phyloP scores from a whole-genome alignment of 176 grass and related monocot species.

The Avena atlantica region DNA sequence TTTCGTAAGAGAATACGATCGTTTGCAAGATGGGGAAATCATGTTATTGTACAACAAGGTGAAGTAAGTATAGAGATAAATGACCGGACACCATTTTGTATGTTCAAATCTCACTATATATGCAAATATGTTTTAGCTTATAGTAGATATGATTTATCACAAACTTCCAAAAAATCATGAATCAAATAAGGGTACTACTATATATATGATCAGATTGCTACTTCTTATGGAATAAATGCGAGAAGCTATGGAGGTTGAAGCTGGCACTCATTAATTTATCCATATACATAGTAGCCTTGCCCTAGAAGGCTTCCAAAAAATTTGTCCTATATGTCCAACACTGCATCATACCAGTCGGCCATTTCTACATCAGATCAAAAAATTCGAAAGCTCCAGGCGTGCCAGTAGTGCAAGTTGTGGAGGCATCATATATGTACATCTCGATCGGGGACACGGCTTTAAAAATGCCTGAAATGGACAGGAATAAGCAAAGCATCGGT shows the following conservation, averaged over 20 bases:
- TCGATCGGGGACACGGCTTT: constrained; percentile 35
- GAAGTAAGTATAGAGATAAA: no score
- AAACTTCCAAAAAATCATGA: no score
- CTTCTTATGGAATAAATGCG: neutral
- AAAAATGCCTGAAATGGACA: constrained; percentile 56
- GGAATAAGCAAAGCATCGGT: constrained; percentile 31
- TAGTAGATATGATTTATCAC: no score
- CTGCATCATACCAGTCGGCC: neutral
- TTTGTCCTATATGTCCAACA: constrained; percentile 21
- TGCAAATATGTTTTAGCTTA: no score
- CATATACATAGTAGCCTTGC: neutral
- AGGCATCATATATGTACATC: constrained; percentile 46
- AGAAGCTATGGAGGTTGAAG: neutral
- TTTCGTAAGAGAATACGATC: no score
- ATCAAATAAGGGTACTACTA: no score
- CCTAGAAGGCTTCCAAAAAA: neutral
- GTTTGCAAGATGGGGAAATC: no score
- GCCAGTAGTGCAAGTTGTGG: constrained; percentile 44
- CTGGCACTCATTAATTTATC: neutral
- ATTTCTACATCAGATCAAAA: constrained; percentile 46
- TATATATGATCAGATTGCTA: no score
- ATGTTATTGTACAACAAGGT: no score
- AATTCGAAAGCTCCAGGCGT: constrained; percentile 49
- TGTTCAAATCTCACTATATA: no score
- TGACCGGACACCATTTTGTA: no score